Conservation (phyloP, 352 stramenopile genomes). For the Phytophthora hibernalis region DNA sequence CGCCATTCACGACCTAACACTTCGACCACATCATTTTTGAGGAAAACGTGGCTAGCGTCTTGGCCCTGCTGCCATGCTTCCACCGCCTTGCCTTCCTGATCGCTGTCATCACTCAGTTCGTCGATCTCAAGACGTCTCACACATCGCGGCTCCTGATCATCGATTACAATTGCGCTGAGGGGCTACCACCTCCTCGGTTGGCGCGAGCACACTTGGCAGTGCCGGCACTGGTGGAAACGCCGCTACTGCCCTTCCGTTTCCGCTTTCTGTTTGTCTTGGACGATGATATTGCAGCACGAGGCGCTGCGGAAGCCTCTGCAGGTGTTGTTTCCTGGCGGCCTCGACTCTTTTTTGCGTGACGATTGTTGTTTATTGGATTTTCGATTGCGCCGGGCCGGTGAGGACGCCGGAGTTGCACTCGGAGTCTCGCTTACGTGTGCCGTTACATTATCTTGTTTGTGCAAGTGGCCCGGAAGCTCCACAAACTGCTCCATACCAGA, state of each 20-base stretch:
- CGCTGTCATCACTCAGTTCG: conserved; percentile 47
- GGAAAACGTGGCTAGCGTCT: conserved; percentile 42
- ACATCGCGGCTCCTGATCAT: conserved; percentile 38
- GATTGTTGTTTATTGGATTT: conserved; percentile 30
- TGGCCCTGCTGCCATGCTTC: conserved; percentile 24
- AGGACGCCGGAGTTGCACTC: conserved; percentile 15
- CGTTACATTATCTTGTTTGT: conserved; percentile 30
- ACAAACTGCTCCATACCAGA: conserved; percentile 71
- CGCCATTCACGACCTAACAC: conserved; percentile 62
- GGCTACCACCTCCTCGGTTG: conserved; percentile 19
- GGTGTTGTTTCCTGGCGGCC: conserved; percentile 36
- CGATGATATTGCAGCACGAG: conserved; percentile 39
- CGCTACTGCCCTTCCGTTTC: conserved; percentile 45
- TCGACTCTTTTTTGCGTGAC: conserved; percentile 31
- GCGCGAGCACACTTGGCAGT: conserved; percentile 20
- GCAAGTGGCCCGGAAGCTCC: conserved; percentile 70
- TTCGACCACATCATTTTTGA: conserved; percentile 60
- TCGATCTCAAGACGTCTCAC: conserved; percentile 58
- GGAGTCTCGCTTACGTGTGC: conserved; percentile 6
- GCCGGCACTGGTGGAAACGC: conserved; percentile 11
- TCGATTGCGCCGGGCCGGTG: conserved; percentile 14
- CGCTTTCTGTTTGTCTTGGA: conserved; percentile 59
- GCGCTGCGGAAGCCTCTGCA: conserved; percentile 21
- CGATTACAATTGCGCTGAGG: conserved; percentile 13
- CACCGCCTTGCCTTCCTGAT: conserved; percentile 27